Conservation (phyloP, 225 moss, liverwort and hornwort species). For the Climacium dendroides region DNA sequence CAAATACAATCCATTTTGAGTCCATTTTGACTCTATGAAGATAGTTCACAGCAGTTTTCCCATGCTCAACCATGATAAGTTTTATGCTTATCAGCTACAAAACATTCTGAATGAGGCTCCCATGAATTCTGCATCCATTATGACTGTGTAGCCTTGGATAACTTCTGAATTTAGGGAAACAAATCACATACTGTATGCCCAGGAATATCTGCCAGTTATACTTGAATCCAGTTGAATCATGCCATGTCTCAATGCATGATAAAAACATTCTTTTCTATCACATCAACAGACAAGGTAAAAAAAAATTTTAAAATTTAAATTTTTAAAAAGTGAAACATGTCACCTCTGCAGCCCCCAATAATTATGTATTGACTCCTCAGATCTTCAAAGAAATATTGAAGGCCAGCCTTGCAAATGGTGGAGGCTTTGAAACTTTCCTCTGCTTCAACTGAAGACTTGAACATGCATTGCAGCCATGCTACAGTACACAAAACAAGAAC, state of each 20-base stretch:
- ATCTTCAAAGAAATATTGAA: not conserved
- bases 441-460: not conserved
- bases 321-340: no score
- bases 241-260: not conserved
- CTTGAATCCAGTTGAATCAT: not conserved
- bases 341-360: no score
- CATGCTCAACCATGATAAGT: no score
- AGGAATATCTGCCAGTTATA: not conserved
- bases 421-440: not conserved
- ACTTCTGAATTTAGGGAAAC: not conserved
- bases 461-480: not conserved
- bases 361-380: no score
- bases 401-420: not conserved
- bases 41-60: no score
- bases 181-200: not conserved
- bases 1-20: no score
- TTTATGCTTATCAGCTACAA: not conserved
- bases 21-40: no score
- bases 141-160: not conserved
- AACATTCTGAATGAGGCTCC: not conserved
- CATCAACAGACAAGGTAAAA: no score
- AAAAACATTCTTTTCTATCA: no score
- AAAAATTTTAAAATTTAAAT: no score
- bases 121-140: not conserved
- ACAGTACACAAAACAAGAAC: no score